Evolutionary conservation across 495 filamentous ascomycete genomes (phyloP), one percentile per base, ranked within the genome.

Genomic region (Talaromyces trachyspermus): DNA sequence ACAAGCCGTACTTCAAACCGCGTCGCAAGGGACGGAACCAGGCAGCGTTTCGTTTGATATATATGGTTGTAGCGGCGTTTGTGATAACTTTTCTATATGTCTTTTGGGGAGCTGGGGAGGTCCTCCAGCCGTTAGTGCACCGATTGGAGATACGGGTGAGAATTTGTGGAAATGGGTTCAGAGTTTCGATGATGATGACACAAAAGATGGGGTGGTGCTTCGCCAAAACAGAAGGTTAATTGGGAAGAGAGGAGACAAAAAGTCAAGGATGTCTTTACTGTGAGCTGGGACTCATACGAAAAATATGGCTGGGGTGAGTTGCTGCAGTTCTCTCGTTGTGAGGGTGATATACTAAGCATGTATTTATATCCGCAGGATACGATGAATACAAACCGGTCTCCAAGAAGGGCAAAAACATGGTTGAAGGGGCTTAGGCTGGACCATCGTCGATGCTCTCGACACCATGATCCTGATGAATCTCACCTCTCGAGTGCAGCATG

Each of bases 381-480:
- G 92, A 99, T 56, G 79, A 87, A 58, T 99, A 85, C 57, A 78
- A 84, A 51, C 94, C 92, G 12, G 56, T 90, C 29, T 79, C 85
- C 1, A 92, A 90, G 62, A 79, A 63, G n/a, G 85, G 86, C 41
- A 67, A 66, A 27, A 80, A 95, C 46, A 96, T 96, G 88, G 78
- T 84, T 9, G 76, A 82, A 2, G 67, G 72, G 69, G 69, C 1
- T 68, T 99, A 63, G 92, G 92, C 5, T 99, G 94, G 94, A 96
- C 96, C 50, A 96, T 99, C 42, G 84, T 99, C 24, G 94, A 99
- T 67, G 80, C 89, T 37, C 69, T 99, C 37, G 92, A 99, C 62
- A 97, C 92, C 12, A 69, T 97, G 74, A 97, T 99, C 71, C 68
- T 99, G 45, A 99, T 99, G 92, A 99, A 99, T 57, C 71, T 95